These are phyloP conservation scores for Penicillium atrosanguineum DNA, from an alignment of 495 filamentous ascomycete species.

Conservation along the genomic window DNA sequence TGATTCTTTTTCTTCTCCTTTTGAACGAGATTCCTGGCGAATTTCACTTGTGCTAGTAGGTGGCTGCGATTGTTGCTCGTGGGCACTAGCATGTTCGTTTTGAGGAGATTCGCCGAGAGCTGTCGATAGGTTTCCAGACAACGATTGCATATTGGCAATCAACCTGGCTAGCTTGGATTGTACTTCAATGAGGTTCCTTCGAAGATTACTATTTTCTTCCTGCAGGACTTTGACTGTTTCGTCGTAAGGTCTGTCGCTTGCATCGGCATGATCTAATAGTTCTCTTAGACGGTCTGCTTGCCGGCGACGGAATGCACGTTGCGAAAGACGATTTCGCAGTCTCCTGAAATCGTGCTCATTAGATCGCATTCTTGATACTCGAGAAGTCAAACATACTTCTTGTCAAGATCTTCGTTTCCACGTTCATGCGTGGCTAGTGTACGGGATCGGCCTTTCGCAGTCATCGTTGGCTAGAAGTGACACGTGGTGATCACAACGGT, in stretches of 20 bases:
- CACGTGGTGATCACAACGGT: neutral
- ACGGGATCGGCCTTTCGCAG: neutral
- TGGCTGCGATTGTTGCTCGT: neutral
- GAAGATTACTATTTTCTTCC: constrained; percentile 4
- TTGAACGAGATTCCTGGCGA: neutral
- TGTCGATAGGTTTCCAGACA: neutral
- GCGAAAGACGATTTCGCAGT: neutral
- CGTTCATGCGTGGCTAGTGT: neutral
- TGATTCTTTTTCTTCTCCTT: neutral
- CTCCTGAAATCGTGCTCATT: neutral
- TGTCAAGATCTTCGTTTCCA: neutral
- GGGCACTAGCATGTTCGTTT: neutral
- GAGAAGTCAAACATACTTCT: neutral
- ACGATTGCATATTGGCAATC: constrained; percentile 2
- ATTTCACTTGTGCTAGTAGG: neutral
- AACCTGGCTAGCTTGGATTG: constrained; percentile 3
- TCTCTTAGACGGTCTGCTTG: constrained; percentile 3
- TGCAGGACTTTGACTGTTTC: constrained; percentile 6
- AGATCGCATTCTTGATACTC: neutral
- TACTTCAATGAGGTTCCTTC: constrained; percentile 5
- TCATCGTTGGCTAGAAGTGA: neutral
- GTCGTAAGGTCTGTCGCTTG: constrained; percentile 5
- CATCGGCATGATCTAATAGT: constrained; percentile 6
- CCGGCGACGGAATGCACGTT: neutral
- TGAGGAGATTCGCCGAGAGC: neutral